Evolutionary conservation across 495 filamentous ascomycete species (phyloP), one percentile per base, ranked within the genome.

Genomic region (Aspergillus indologenus): DNA sequence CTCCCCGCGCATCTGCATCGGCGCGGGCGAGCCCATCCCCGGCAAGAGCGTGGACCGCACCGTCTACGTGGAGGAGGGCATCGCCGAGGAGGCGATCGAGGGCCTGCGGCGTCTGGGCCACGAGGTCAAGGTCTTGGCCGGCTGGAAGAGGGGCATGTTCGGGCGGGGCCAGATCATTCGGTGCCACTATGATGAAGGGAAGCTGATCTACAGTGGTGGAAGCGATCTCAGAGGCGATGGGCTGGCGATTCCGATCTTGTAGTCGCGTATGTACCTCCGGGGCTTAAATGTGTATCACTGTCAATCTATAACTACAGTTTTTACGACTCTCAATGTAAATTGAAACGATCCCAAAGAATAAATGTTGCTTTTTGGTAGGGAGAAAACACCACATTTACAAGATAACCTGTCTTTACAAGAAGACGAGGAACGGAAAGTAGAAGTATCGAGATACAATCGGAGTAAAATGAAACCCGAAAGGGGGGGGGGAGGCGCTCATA

Each of bases 211-310:
- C 77, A 90, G 85, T 62, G 92, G 84, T 1, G 94, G 91, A 19
- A 96, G 91, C 73, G 94, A 98, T 82, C 79, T 80, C 51, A 82
- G 95, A 53, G 94, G 91, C 2, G 94, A 98, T 79, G 92, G 94
- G 29, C 86, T 82, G 59, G 92, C 91, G 12, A 82, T 86, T 66
- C 90, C 90, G 40, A 44, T 73, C 23, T 31, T 73, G 9, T 74
- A 61, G 55, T 15, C 34, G 26, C 26, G 34, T 40, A 29, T 9
- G 26, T 15, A 40, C 12, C 26, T 40, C 26, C 9, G 26, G 26
- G 26, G 9, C 26, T 29, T 29, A 3, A 29, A 29, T 29, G 9
- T 29, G 9, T n/a, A n/a, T n/a, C n/a, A n/a, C n/a, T n/a, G n/a
- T n/a, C n/a, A n/a, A n/a, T n/a, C n/a, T n/a, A n/a, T n/a, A n/a